phyloP scores from a whole-genome alignment of 495 filamentous ascomycete genomes.

The Penicillium cataractarum region DNA sequence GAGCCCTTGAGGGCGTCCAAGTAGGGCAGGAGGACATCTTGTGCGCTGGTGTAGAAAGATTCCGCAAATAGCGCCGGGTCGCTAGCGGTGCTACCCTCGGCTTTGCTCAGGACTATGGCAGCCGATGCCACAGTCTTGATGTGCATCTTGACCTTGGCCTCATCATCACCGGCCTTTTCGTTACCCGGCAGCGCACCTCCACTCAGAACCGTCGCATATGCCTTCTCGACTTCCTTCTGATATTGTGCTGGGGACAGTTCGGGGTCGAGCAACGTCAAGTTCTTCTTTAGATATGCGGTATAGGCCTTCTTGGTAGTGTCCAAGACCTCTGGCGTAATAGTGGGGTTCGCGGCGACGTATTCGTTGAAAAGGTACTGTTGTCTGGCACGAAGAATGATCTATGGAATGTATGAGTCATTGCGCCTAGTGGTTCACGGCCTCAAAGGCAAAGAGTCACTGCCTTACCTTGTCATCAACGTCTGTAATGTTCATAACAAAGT shows the following conservation, averaged over 20 bases:
- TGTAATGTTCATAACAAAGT: slow-evolving; percentile 96
- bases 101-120: slow-evolving; percentile 55
- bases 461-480: slow-evolving; percentile 89
- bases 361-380: slow-evolving; percentile 72
- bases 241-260: slow-evolving; percentile 51
- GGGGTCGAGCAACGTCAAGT: slow-evolving; percentile 64
- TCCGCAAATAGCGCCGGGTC: slow-evolving; percentile 45
- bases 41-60: slow-evolving; percentile 56
- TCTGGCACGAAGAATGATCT: slow-evolving; percentile 84
- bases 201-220: slow-evolving; percentile 62
- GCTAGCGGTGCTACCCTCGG: slow-evolving; percentile 32
- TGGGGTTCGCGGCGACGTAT: slow-evolving; percentile 50
- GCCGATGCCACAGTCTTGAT: slow-evolving; percentile 73
- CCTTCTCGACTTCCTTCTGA: slow-evolving; percentile 55
- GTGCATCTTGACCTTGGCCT: slow-evolving; percentile 93
- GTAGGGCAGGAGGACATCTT: slow-evolving; percentile 81
- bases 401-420: slow-evolving; percentile 17
- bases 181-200: slow-evolving; percentile 60
- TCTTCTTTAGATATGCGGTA: slow-evolving; percentile 71
- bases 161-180: slow-evolving; percentile 69
- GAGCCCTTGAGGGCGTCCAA: slow-evolving; percentile 77
- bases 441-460: not conserved
- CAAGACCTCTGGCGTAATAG: slow-evolving; percentile 53
- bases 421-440: not conserved
- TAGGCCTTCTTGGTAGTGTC: slow-evolving; percentile 70